Conservation (phyloP, 148 eudicot genomes). For the Silene uniflora region DNA sequence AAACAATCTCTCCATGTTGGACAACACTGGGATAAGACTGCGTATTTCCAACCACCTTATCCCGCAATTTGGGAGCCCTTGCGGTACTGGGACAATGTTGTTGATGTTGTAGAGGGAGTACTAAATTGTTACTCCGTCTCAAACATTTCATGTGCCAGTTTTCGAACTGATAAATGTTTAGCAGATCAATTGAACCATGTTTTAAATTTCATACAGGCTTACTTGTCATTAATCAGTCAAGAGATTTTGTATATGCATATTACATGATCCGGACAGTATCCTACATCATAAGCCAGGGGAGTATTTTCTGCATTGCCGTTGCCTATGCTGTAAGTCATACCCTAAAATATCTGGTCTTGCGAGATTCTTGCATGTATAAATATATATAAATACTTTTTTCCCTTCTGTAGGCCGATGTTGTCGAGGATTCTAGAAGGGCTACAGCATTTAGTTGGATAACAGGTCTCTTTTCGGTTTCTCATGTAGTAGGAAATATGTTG, state of each 20-base stretch:
- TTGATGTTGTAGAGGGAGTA: too few relatives aligned
- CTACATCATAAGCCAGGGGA: slow-evolving; percentile 77
- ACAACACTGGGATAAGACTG: too few relatives aligned
- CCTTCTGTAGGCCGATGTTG: slow-evolving; percentile 66
- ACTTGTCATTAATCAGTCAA: slow-evolving; percentile 62
- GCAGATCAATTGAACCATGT: neutral
- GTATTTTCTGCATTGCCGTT: slow-evolving; percentile 86
- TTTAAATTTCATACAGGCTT: slow-evolving; percentile 46
- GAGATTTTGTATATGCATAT: slow-evolving; percentile 66
- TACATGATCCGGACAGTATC: slow-evolving; percentile 67
- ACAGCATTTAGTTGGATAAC: slow-evolving; percentile 87
- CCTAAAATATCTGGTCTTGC: neutral
- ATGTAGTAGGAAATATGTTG: slow-evolving; percentile 65
- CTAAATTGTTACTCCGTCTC: too few relatives aligned
- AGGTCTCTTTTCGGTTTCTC: slow-evolving; percentile 67
- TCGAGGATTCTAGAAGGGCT: slow-evolving; percentile 59
- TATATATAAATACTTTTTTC: neutral
- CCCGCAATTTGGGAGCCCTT: too few relatives aligned
- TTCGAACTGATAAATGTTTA: neutral
- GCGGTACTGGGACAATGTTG: too few relatives aligned
- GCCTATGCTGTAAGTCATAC: slow-evolving; percentile 75
- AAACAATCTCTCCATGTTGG: too few relatives aligned
- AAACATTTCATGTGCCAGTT: too few relatives aligned
- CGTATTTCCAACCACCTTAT: too few relatives aligned
- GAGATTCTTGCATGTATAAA: neutral